Percentiles rank a stretch among this genome's conserved stretches.
These are phyloP conservation scores for Mycena indigotica DNA, from an alignment of 768 basidiomycete species.

Conservation along the genomic window DNA sequence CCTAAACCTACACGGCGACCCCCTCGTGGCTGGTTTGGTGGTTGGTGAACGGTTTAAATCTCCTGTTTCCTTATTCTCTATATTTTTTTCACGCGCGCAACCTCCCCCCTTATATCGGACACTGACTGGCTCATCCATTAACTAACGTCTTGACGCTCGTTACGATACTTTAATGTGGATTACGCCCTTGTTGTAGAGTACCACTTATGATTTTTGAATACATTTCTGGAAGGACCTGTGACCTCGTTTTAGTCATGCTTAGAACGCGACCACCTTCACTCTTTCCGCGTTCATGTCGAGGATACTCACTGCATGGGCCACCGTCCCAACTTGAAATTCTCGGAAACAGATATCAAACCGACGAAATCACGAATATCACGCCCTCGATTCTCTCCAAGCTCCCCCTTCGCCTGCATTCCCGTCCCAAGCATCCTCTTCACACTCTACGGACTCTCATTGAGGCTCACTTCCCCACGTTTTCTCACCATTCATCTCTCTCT, in stretches of 20 bases:
- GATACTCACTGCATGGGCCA: constrained; percentile 12
- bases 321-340: constrained; percentile 51
- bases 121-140: constrained; percentile 23
- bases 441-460: constrained; percentile 86
- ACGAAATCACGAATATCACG: constrained; percentile 82
- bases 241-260: neutral
- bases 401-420: constrained; percentile 70
- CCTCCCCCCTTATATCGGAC: constrained; percentile 18
- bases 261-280: neutral
- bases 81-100: constrained; percentile 26
- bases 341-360: constrained; percentile 70
- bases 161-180: constrained; percentile 25
- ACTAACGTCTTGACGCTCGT: constrained; percentile 16
- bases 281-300: constrained; percentile 4
- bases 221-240: neutral
- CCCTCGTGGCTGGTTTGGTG: constrained; percentile 61
- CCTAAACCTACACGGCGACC: constrained; percentile 50
- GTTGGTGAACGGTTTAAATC: constrained; percentile 48
- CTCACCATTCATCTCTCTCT: constrained; percentile 74
- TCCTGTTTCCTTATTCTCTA: constrained; percentile 37
- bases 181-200: constrained; percentile 21
- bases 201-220: constrained; percentile 15
- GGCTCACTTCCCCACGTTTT: constrained; percentile 75
- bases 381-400: constrained; percentile 84
- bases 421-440: constrained; percentile 80